phyloP scores from a whole-genome alignment of 228 moss, liverwort and hornwort species.

The Sphagnum fallax region DNA sequence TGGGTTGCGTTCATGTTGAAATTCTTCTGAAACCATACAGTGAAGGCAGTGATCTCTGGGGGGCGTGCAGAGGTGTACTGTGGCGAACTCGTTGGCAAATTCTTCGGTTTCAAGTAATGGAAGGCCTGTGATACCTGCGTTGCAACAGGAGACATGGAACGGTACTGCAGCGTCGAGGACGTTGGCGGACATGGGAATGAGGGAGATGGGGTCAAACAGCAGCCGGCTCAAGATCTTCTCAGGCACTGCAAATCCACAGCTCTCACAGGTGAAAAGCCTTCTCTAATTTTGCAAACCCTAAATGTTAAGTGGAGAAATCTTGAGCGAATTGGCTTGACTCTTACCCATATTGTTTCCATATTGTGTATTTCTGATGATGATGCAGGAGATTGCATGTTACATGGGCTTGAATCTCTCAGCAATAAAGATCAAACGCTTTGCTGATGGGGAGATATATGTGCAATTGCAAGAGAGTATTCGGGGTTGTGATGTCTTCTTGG shows the following conservation, averaged over 20 bases:
- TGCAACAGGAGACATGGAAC: conserved; percentile 51
- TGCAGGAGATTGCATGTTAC: conserved; percentile 90
- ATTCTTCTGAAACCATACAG: background rate
- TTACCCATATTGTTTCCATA: background rate
- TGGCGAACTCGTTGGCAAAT: conserved; percentile 29
- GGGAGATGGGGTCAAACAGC: conserved; percentile 41
- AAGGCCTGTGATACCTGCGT: conserved; percentile 58
- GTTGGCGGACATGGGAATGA: conserved; percentile 47
- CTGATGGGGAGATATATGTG: conserved; percentile 99
- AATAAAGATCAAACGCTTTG: conserved; percentile 93
- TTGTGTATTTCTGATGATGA: background rate
- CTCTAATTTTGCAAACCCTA: background rate
- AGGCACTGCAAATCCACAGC: conserved; percentile 80
- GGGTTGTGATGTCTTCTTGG: conserved; percentile 88
- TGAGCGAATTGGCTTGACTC: background rate
- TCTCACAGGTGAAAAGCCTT: conserved; percentile 59
- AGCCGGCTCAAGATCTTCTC: conserved; percentile 93
- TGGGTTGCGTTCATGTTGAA: no score
- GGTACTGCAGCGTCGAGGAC: conserved; percentile 44
- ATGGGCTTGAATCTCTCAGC: conserved; percentile 90
- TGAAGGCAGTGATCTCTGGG: background rate
- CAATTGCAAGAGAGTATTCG: conserved; percentile 96
- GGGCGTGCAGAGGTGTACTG: conserved; percentile 25
- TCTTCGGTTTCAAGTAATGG: conserved; percentile 51
- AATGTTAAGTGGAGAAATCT: background rate